phyloP scores from a whole-genome alignment of 345 rosid species.

The Gossypium stocksii region DNA sequence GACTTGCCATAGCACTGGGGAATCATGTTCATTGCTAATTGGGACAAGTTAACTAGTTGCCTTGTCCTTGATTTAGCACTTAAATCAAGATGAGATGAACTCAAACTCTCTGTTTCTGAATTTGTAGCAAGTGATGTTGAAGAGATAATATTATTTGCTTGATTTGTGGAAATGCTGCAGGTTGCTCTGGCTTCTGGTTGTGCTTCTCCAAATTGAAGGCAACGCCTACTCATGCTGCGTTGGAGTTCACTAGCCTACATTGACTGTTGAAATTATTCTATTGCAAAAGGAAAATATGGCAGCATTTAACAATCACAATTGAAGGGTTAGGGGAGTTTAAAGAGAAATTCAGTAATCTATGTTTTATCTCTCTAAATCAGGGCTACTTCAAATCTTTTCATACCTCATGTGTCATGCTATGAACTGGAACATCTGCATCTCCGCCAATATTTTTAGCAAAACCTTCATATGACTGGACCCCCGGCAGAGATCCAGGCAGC shows the following conservation, averaged over 20 bases:
- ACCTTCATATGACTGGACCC: conserved; percentile 23
- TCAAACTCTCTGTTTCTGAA: conserved; percentile 27
- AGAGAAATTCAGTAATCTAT: neutral
- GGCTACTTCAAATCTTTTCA: neutral
- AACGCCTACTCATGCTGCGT: conserved; percentile 55
- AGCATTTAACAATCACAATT: conserved; percentile 12
- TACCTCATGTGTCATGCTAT: conserved; percentile 36
- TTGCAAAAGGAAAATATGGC: conserved; percentile 19
- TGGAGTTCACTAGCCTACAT: conserved; percentile 46
- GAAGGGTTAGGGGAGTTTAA: neutral
- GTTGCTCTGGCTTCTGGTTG: conserved; percentile 20
- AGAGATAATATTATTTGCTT: conserved; percentile 14
- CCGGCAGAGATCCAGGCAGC: conserved; percentile 14
- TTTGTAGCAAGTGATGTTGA: conserved; percentile 25
- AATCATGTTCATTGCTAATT: conserved; percentile 12
- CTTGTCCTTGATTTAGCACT: conserved; percentile 22
- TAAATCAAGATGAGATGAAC: conserved; percentile 23
- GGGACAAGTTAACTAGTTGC: conserved; percentile 24
- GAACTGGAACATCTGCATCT: conserved; percentile 10
- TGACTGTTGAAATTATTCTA: conserved; percentile 27
- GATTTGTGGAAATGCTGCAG: conserved; percentile 16
- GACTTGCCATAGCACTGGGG: conserved; percentile 19
- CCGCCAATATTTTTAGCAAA: conserved; percentile 18
- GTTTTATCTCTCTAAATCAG: neutral
- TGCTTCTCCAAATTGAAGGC: conserved; percentile 59